phyloP scores from a whole-genome alignment of 2,329 filamentous ascomycete genomes.

The Rasamsonia emersonii region DNA sequence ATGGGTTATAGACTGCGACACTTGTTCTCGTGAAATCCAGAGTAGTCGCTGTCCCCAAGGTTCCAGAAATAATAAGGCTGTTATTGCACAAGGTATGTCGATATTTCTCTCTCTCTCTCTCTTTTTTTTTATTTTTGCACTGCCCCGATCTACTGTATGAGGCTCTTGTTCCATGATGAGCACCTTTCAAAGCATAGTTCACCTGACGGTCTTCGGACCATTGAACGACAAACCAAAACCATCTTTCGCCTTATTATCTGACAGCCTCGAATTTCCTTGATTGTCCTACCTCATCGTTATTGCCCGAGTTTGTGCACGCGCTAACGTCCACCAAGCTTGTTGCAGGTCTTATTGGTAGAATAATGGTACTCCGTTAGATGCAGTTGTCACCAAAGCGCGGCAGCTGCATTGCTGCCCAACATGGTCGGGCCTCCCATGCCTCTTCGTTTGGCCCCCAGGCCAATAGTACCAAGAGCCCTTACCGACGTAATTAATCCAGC shows the following conservation, averaged over 20 bases:
- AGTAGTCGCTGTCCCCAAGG: too few relatives aligned
- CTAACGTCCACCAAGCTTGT: background rate
- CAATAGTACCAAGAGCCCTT: too few relatives aligned
- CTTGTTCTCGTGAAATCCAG: too few relatives aligned
- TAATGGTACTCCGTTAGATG: too few relatives aligned
- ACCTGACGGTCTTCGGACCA: conserved; percentile 18
- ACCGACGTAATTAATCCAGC: background rate
- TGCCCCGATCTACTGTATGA: background rate
- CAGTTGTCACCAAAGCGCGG: conserved; percentile 4
- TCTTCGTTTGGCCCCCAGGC: background rate
- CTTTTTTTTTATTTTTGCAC: background rate
- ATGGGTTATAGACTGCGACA: too few relatives aligned
- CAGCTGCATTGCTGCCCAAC: conserved; percentile 12
- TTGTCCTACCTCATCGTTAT: background rate
- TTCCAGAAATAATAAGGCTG: too few relatives aligned
- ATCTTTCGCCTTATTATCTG: conserved; percentile 18
- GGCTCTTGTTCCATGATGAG: conserved; percentile 16
- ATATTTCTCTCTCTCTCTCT: background rate
- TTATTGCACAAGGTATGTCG: too few relatives aligned
- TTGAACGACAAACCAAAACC: conserved; percentile 19
- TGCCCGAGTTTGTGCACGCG: background rate
- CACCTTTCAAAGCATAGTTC: conserved; percentile 21
- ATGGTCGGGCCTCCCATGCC: conserved; percentile 1
- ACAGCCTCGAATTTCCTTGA: conserved; percentile 4
- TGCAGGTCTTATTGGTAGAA: background rate